phyloP scores from a whole-genome alignment of 441 rosid genomes.

The Geranium incanum region DNA sequence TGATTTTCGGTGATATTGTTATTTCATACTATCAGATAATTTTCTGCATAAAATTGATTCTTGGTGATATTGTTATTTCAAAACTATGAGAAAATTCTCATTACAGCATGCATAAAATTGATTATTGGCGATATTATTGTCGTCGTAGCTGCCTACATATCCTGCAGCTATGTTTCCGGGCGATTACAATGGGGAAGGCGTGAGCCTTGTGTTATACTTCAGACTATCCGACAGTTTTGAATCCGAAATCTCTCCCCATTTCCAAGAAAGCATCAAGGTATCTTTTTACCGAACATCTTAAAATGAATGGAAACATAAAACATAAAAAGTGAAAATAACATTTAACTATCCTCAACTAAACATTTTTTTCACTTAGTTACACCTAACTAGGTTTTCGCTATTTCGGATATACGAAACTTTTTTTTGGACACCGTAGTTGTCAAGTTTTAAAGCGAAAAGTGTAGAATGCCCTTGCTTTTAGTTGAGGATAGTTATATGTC shows the following conservation, averaged over 20 bases:
- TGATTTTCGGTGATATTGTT: not conserved
- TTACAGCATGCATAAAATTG: not conserved
- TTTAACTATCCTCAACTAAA: too few species aligned
- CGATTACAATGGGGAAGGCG: conserved; percentile 70
- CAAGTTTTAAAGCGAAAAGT: too few species aligned
- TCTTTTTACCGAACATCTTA: not conserved
- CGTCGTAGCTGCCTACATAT: conserved; percentile 62
- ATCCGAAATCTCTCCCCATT: conserved; percentile 48
- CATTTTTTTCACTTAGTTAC: too few species aligned
- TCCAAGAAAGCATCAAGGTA: conserved; percentile 67
- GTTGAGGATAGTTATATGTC: too few species aligned
- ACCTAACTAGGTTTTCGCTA: too few species aligned
- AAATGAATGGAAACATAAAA: not conserved
- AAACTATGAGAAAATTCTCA: too few species aligned
- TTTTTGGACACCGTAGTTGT: too few species aligned
- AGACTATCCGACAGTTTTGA: conserved; percentile 47
- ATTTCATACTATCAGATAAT: too few species aligned
- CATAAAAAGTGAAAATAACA: too few species aligned
- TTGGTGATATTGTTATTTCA: not conserved
- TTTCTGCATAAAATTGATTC: not conserved
- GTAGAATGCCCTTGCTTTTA: too few species aligned
- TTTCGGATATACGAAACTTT: too few species aligned
- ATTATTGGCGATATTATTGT: not conserved
- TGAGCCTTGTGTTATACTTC: conserved; percentile 73
- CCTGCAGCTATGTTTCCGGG: conserved; percentile 57